Conservation (phyloP, 83 land plant species). For the Picea abies region DNA sequence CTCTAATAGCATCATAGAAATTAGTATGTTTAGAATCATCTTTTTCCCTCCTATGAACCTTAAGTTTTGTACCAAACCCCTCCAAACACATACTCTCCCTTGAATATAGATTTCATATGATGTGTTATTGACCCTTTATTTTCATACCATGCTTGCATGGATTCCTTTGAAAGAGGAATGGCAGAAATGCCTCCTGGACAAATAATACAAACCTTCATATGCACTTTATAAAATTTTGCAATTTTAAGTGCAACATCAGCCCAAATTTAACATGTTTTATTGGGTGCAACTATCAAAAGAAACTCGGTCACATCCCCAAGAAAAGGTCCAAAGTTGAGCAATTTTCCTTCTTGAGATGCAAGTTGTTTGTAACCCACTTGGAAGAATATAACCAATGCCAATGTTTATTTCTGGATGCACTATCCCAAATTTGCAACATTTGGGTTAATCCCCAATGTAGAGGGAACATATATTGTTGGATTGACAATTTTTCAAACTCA, state of each 20-base stretch:
- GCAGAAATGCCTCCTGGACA: constrained; percentile 40
- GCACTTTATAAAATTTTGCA: constrained; percentile 31
- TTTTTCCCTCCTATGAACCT: constrained; percentile 57
- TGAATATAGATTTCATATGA: neutral
- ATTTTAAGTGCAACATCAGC: constrained; percentile 45
- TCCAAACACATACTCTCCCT: constrained; percentile 10
- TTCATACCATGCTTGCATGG: neutral
- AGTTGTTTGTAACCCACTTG: constrained; percentile 47
- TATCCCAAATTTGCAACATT: constrained; percentile 79
- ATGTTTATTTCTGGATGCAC: constrained; percentile 71
- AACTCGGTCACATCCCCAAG: constrained; percentile 45
- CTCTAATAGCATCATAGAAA: constrained; percentile 83
- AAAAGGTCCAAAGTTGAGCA: constrained; percentile 62
- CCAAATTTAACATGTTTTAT: constrained; percentile 35
- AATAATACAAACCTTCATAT: constrained; percentile 43
- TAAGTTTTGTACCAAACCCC: constrained; percentile 33
- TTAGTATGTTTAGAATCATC: constrained; percentile 58
- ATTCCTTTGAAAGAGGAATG: neutral
- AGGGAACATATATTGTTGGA: constrained; percentile 93
- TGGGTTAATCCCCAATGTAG: constrained; percentile 94
- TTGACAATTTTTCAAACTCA: constrained; percentile 85
- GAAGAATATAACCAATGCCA: constrained; percentile 67
- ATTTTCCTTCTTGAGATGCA: constrained; percentile 1
- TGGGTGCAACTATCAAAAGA: constrained; percentile 59
- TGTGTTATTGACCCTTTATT: neutral